phyloP scores from a whole-genome alignment of 1,139 yeast species.

The Candida labiduridarum region DNA sequence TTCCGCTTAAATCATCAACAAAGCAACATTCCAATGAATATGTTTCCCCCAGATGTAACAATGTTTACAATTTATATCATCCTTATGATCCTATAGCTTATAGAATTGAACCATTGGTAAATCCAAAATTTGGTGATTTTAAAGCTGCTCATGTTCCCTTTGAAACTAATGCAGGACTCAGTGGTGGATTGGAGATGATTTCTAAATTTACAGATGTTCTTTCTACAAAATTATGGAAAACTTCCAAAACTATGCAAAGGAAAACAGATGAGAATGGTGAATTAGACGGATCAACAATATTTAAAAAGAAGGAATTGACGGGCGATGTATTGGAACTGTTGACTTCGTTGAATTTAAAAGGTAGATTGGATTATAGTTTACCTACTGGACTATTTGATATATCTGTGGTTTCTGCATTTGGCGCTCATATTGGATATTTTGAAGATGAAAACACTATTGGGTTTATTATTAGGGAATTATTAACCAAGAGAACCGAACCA shows the following conservation, averaged over 20 bases:
- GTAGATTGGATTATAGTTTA: slow-evolving; percentile 79
- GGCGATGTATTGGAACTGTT: slow-evolving; percentile 35
- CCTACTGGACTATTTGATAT: slow-evolving; percentile 83
- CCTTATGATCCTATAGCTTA: slow-evolving; percentile 91
- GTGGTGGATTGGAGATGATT: slow-evolving; percentile 45
- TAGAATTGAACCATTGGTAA: slow-evolving; percentile 79
- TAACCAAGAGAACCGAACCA: slow-evolving; percentile 23
- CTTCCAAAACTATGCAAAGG: slow-evolving; percentile 30
- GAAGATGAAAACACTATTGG: slow-evolving; percentile 86
- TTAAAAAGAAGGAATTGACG: slow-evolving; percentile 1
- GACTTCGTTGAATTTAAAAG: slow-evolving; percentile 58
- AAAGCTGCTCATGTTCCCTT: slow-evolving; percentile 64
- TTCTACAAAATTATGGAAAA: slow-evolving; percentile 45
- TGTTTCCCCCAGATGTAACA: slow-evolving; percentile 54
- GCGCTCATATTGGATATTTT: slow-evolving; percentile 86
- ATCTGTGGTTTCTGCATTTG: slow-evolving; percentile 75
- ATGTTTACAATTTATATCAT: slow-evolving; percentile 77
- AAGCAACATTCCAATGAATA: slow-evolving; percentile 18
- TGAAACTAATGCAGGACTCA: slow-evolving; percentile 49
- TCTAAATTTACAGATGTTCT: slow-evolving; percentile 45
- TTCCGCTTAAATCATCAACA: slow-evolving; percentile 24
- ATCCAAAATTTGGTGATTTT: slow-evolving; percentile 52
- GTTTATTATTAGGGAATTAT: slow-evolving; percentile 63
- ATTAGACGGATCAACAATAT: slow-evolving; percentile 19
- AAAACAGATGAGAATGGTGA: slow-evolving; percentile 15